Percentiles rank a stretch among this genome's conserved stretches.
phyloP scores from a whole-genome alignment of 2,329 filamentous ascomycete genomes.

The Colletotrichum plurivorum region DNA sequence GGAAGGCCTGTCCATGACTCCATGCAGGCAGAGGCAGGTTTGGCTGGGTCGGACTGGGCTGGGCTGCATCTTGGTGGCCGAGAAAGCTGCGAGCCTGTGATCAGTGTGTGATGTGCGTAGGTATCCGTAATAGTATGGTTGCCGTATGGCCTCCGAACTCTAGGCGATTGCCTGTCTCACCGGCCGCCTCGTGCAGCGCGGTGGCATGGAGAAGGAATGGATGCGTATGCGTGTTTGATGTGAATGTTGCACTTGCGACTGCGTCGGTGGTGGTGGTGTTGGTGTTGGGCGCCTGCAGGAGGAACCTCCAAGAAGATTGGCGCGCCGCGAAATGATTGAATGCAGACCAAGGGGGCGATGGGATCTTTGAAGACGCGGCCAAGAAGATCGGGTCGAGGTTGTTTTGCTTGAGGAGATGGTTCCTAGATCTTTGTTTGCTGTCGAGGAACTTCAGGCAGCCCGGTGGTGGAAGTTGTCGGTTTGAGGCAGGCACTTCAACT shows the following conservation, averaged over 20 bases:
- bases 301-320: conserved; percentile 7
- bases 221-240: conserved; percentile 19
- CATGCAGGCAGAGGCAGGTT: neutral
- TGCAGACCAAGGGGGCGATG: neutral
- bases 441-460: neutral
- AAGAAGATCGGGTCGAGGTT: neutral
- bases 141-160: neutral
- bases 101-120: no score
- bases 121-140: neutral
- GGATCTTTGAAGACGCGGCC: neutral
- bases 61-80: no score
- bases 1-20: conserved; percentile 21
- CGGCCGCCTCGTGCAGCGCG: conserved; percentile 9
- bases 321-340: conserved; percentile 9
- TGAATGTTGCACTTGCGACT: conserved; percentile 7
- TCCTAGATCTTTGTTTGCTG: neutral
- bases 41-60: no score
- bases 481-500: neutral
- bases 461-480: neutral
- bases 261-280: conserved; percentile 1
- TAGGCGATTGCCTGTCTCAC: conserved; percentile 18
- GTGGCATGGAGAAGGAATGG: conserved; percentile 20
- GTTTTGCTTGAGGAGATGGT: neutral
- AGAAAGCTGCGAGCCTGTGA: no score
- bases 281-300: conserved; percentile 3